Evolutionary conservation across 2,329 filamentous ascomycete genomes (phyloP).

Genomic region (Aspergillus sp.): DNA sequence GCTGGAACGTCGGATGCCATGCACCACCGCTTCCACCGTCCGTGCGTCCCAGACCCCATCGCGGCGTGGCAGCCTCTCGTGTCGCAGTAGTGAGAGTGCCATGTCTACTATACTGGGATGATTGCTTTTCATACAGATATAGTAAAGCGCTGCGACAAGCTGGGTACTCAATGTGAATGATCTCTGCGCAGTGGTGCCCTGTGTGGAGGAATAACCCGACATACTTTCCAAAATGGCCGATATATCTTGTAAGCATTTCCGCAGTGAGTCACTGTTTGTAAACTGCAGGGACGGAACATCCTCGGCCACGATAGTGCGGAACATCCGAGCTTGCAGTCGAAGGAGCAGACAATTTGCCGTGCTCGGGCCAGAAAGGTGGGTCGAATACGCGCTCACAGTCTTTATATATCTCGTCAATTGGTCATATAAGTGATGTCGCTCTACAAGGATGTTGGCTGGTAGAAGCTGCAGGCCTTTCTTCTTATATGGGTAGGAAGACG

Average conservation of each 20-base stretch:
- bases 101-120: slow-evolving; percentile 11
- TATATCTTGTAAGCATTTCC: neutral
- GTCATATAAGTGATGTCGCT: slow-evolving; percentile 6
- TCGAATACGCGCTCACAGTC: neutral
- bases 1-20: neutral
- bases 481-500: slow-evolving; percentile 7
- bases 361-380: neutral
- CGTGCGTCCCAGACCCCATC: slow-evolving; percentile 29
- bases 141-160: slow-evolving; percentile 27
- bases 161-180: slow-evolving; percentile 27
- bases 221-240: slow-evolving; percentile 1
- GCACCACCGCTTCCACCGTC: slow-evolving; percentile 7
- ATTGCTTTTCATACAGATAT: slow-evolving; percentile 26
- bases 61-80: slow-evolving; percentile 17
- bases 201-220: neutral
- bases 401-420: neutral
- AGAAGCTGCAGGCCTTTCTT: slow-evolving; percentile 11
- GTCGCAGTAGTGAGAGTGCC: slow-evolving; percentile 21
- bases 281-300: neutral
- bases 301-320: neutral
- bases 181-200: neutral
- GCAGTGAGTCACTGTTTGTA: neutral
- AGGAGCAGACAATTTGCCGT: neutral
- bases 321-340: neutral
- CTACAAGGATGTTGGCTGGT: slow-evolving; percentile 10